These are phyloP conservation scores for Carallia brachiata DNA, from an alignment of 345 rosid species.

Conservation along the genomic window DNA sequence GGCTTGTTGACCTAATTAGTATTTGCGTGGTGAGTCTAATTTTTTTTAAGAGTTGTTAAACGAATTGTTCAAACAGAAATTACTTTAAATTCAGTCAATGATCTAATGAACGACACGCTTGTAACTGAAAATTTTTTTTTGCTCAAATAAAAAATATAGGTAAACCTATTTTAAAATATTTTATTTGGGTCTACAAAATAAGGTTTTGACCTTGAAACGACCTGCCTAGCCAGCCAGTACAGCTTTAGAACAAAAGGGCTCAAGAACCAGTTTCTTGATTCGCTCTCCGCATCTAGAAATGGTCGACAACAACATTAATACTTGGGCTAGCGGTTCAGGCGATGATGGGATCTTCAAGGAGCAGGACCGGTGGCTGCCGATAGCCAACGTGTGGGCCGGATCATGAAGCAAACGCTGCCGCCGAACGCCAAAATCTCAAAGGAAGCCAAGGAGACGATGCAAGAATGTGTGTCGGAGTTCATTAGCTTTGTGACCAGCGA, in stretches of 20 bases:
- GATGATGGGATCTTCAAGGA: conserved; percentile 27
- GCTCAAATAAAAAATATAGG: too few species aligned
- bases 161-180: too few species aligned
- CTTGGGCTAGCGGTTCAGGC: conserved; percentile 17
- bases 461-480: conserved; percentile 23
- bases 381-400: conserved; percentile 22
- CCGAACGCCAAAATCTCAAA: conserved; percentile 19
- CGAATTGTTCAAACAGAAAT: too few species aligned
- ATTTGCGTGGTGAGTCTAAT: too few species aligned
- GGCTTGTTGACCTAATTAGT: too few species aligned
- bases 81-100: too few species aligned
- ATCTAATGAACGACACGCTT: too few species aligned
- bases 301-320: conserved; percentile 26
- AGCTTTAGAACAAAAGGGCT: not conserved
- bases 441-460: conserved; percentile 23
- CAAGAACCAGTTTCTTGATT: not conserved
- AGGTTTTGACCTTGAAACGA: conserved; percentile 11
- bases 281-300: conserved; percentile 16
- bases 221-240: not conserved
- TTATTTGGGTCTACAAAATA: too few species aligned
- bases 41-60: too few species aligned
- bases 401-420: conserved; percentile 21
- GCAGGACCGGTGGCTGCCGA: conserved; percentile 18
- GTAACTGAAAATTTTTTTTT: too few species aligned
- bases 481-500: conserved; percentile 23